phyloP scores from a whole-genome alignment of 768 basidiomycete genomes.

The Pleurotus giganteus region DNA sequence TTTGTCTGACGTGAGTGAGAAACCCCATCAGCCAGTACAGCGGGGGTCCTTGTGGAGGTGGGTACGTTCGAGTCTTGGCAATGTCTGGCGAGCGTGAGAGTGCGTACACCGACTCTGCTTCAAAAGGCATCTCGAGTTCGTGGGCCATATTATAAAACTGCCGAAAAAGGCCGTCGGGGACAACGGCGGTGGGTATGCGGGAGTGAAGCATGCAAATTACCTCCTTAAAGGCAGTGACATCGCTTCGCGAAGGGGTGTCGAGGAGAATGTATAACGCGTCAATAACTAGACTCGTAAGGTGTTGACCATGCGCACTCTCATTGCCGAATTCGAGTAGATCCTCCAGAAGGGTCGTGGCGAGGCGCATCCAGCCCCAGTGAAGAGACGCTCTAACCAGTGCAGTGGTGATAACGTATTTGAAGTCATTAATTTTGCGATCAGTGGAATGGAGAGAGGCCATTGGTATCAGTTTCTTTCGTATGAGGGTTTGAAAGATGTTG shows the following conservation, averaged over 20 bases:
- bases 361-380: slow-evolving; percentile 50
- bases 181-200: slow-evolving; percentile 20
- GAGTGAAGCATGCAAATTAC: slow-evolving; percentile 40
- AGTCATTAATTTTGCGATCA: slow-evolving; percentile 35
- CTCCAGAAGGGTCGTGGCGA: slow-evolving; percentile 39
- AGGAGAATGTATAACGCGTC: slow-evolving; percentile 44
- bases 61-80: slow-evolving; percentile 36
- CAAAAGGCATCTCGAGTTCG: slow-evolving; percentile 22
- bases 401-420: slow-evolving; percentile 45
- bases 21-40: slow-evolving; percentile 54
- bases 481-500: slow-evolving; percentile 47
- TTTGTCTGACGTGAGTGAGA: slow-evolving; percentile 34
- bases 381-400: slow-evolving; percentile 51
- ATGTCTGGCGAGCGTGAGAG: slow-evolving; percentile 37
- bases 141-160: slow-evolving; percentile 45
- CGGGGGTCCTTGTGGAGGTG: slow-evolving; percentile 44
- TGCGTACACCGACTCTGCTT: slow-evolving; percentile 45
- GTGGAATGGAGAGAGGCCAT: slow-evolving; percentile 39
- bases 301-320: slow-evolving; percentile 17
- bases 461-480: slow-evolving; percentile 43
- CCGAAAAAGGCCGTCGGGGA: slow-evolving; percentile 43
- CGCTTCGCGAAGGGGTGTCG: slow-evolving; percentile 28
- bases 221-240: slow-evolving; percentile 37
- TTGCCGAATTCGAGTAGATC: slow-evolving; percentile 19
- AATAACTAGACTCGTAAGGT: slow-evolving; percentile 34